These are phyloP conservation scores for Solanum peruvianum DNA, from an alignment of 257 asterid species.

Conservation along the genomic window DNA sequence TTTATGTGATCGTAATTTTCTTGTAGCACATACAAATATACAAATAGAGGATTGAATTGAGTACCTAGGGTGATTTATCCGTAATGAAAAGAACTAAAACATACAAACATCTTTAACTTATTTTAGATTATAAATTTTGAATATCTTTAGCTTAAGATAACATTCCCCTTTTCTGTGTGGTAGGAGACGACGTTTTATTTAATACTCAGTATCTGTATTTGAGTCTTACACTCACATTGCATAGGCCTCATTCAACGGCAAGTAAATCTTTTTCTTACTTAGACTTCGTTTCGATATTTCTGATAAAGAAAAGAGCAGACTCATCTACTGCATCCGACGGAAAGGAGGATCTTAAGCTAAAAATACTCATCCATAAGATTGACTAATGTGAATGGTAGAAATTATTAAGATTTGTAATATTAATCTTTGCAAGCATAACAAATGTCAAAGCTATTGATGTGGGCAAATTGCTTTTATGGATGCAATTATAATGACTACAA, in stretches of 20 bases:
- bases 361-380: not conserved
- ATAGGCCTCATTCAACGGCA: too few relatives aligned
- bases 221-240: too few relatives aligned
- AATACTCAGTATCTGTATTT: fast-evolving
- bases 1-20: not conserved
- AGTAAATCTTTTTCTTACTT: too few relatives aligned
- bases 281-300: too few relatives aligned
- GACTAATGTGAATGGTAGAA: not conserved
- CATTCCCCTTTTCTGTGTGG: too few relatives aligned
- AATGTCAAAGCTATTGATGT: not conserved
- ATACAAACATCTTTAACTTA: not conserved
- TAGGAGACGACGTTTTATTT: too few relatives aligned
- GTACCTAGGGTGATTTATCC: not conserved
- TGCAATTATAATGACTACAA: not conserved
- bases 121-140: not conserved
- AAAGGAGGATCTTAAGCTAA: not conserved
- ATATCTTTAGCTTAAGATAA: not conserved
- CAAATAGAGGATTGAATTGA: not conserved
- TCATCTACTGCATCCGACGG: not conserved
- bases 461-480: not conserved
- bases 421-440: not conserved
- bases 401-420: not conserved
- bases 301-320: not conserved
- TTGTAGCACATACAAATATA: not conserved
- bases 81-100: fast-evolving